Base-by-base conservation (phyloP, 179 eudicot genomes). In the Vitellaria paradoxa region DNA sequence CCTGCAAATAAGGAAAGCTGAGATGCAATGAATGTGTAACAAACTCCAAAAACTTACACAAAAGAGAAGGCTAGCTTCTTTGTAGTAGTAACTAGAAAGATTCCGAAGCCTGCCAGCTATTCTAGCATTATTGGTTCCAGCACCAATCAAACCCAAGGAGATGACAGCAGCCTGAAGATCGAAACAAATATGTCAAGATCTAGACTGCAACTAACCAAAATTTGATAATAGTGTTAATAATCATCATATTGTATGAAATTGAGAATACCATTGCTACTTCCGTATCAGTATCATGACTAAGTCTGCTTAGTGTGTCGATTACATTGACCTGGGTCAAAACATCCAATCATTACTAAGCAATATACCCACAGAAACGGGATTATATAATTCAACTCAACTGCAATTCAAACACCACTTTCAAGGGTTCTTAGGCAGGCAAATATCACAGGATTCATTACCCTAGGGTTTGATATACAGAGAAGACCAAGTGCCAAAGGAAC, bases 401-500 rank as follows among this genome's bases (percentile, higher is more conserved):
- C 56, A 21, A 50, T 45, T 17, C 49, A 68, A 63, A 30, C 14
- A 12, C 74, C 74, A 71, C 42, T 52, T 23, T 42, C 8, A 10
- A 76, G 20, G 1, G 75, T 50, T 23, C 74, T 75, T 2, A 49
- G 6, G n/a, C 46, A 6, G n/a, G 53, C 23, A 73, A 57, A 74
- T 17, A 76, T 70, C 68, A 37, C 12, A 57, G 17, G 30, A 68
- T 40, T 46, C 55, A 66, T 62, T 84, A 91, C 99, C 92, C 90
- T 93, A 7, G 99, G 99, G 73, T 95, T 93, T 56, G 99, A 93
- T 74, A 95, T 88, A 79, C 99, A 93, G 62, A 95, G 87, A 46
- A 95, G 96, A 79, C 93, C 98, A 80, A 95, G 90, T 52, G 98
- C 97, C 77, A 95, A 74, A 53, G 99, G 99, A 85, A 95, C 99